These are phyloP conservation scores for Paspalum vaginatum DNA, from an alignment of 176 grass and related monocot species.

Conservation along the genomic window DNA sequence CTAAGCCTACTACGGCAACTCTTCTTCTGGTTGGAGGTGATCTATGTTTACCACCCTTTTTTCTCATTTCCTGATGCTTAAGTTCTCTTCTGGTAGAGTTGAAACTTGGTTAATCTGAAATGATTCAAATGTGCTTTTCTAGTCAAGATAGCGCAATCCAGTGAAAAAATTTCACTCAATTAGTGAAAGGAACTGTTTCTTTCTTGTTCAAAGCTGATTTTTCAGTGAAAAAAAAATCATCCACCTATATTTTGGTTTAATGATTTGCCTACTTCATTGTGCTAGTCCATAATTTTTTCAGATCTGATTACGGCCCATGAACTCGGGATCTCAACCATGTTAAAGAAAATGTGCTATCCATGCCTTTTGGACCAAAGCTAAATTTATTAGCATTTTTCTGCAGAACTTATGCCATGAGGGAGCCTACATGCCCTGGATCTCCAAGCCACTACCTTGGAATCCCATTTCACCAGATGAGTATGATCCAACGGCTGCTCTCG, in stretches of 20 bases:
- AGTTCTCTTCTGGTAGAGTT: background rate
- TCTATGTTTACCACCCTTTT: constrained; percentile 9
- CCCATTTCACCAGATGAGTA: constrained; percentile 54
- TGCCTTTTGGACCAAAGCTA: background rate
- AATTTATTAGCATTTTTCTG: constrained; percentile 1
- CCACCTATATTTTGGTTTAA: background rate
- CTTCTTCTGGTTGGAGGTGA: constrained; percentile 90
- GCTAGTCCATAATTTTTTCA: background rate
- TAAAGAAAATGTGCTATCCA: background rate
- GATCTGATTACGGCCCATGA: background rate
- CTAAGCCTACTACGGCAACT: constrained; percentile 65
- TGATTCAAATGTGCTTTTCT: background rate
- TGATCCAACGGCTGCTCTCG: background rate
- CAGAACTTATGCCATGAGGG: constrained; percentile 81
- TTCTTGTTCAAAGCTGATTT: background rate
- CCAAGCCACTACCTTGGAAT: constrained; percentile 48
- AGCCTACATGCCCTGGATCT: constrained; percentile 72
- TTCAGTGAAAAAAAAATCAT: background rate
- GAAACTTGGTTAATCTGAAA: background rate
- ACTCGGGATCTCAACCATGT: background rate
- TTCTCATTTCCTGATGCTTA: background rate
- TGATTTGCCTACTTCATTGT: background rate
- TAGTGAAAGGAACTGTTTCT: background rate
- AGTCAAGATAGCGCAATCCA: background rate
- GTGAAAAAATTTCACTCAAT: background rate